Percentiles rank a stretch among this genome's conserved stretches.
Evolutionary conservation across 2,329 filamentous ascomycete genomes (phyloP).

Genomic region (Onygenales sp.): DNA sequence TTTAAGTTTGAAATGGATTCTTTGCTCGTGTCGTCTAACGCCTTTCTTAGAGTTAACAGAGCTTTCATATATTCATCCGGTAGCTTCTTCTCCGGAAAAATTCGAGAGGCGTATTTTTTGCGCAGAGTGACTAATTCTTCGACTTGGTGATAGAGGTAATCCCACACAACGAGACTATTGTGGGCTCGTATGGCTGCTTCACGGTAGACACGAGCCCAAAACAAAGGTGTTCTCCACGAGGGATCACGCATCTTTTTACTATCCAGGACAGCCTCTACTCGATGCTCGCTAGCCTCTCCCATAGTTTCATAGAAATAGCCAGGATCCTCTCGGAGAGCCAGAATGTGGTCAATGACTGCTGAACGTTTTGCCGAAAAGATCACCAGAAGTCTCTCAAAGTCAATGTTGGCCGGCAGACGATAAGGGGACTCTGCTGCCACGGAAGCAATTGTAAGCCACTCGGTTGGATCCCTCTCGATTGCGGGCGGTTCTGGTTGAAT

Average conservation of each 20-base stretch:
- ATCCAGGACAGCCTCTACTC: constrained; percentile 35
- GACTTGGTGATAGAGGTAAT: constrained; percentile 27
- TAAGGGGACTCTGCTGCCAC: constrained; percentile 46
- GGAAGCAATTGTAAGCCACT: constrained; percentile 29
- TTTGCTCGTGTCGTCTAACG: constrained; percentile 24
- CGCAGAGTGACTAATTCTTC: constrained; percentile 20
- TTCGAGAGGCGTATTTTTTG: constrained; percentile 20
- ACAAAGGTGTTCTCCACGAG: constrained; percentile 8
- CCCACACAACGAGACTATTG: constrained; percentile 29
- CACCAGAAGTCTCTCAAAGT: constrained; percentile 37
- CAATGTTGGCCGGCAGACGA: constrained; percentile 36
- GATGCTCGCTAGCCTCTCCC: constrained; percentile 35
- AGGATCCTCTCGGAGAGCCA: constrained; percentile 50
- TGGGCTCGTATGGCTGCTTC: constrained; percentile 25
- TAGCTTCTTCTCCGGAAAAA: constrained; percentile 24
- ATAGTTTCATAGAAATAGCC: constrained; percentile 43
- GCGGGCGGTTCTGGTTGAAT: constrained; percentile 30
- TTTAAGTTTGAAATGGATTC: constrained; percentile 17
- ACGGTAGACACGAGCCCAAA: constrained; percentile 35
- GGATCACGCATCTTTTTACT: constrained; percentile 17
- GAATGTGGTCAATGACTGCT: constrained; percentile 45
- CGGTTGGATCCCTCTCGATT: constrained; percentile 19
- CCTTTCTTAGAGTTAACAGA: constrained; percentile 33
- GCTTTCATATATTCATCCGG: constrained; percentile 31
- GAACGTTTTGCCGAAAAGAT: constrained; percentile 35